Base-by-base conservation (phyloP, 164 flowering plant species). In the Akebia trifoliata region DNA sequence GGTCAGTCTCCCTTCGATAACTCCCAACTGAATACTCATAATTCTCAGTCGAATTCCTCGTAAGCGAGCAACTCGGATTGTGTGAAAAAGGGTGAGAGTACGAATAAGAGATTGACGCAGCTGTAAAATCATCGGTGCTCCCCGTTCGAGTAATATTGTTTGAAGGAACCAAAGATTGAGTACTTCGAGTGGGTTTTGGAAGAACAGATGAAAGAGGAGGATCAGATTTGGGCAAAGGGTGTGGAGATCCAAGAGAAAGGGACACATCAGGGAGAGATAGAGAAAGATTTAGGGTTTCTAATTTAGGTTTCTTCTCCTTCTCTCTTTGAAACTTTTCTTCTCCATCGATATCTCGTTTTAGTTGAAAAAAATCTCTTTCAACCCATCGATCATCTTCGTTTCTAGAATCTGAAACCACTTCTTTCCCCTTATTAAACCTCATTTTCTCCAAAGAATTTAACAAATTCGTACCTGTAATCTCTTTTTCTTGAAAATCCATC, bases 31-130 rank as follows among this genome's bases (percentile, higher is more conserved):
- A 85, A 46, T 75, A 71, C 57, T 91, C 96, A 46, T 61, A 87
- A 68, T 75, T 68, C 60, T 87, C 94, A 5, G 91, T 84, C 0
- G 97, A 93, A 64, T 90, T 84, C 0, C 84, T 73, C 0, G 97
- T 87, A 8, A 93, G 70, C 0, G 99, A 93, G 69, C 99, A 93
- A 62, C 99, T 93, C 12, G 96, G 94, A 57, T 93, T 93, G 71
- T 93, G 99, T 0, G 96, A 87, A 58, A 75, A 77, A 0, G 76
- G 86, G 60, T 71, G 91, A 0, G 98, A 93, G 56, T 81, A 78
- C 0, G 99, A 85, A 45, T 77, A 83, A 0, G 97, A 92, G 31
- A 79, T 53, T 0, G 97, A 88, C 34, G 87, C 80, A 1, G 84
- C 84, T 1, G 94, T 84, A 56, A 81, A 87, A 70, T 93, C 96